phyloP scores from a whole-genome alignment of 1,284 basidiomycete species.

The Termitomyces sp. region DNA sequence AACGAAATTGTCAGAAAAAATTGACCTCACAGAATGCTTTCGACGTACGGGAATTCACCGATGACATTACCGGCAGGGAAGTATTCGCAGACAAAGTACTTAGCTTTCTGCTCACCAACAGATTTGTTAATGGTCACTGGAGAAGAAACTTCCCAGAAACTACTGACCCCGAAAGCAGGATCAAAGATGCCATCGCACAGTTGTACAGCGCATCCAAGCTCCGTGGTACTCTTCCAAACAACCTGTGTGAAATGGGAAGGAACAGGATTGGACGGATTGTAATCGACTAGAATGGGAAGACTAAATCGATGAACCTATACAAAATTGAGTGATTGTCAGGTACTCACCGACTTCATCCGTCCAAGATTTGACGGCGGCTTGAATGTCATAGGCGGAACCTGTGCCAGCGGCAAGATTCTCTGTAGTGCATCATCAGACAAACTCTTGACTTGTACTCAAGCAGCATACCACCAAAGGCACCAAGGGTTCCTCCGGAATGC shows the following conservation, averaged over 20 bases:
- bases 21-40: background rate
- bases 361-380: slow-evolving; percentile 52
- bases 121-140: background rate
- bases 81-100: slow-evolving; percentile 67
- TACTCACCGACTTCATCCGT: slow-evolving; percentile 54
- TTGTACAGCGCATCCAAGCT: slow-evolving; percentile 58
- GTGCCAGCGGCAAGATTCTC: slow-evolving; percentile 70
- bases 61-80: slow-evolving; percentile 57
- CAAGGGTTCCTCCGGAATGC: slow-evolving; percentile 60
- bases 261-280: slow-evolving; percentile 49
- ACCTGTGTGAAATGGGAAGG: slow-evolving; percentile 70
- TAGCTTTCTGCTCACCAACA: slow-evolving; percentile 36
- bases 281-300: slow-evolving; percentile 35
- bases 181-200: slow-evolving; percentile 49
- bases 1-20: background rate
- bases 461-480: slow-evolving; percentile 52
- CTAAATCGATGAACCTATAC: background rate
- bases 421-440: slow-evolving; percentile 19
- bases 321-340: background rate
- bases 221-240: slow-evolving; percentile 62
- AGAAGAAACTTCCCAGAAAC: background rate
- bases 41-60: slow-evolving; percentile 54
- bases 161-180: slow-evolving; percentile 47
- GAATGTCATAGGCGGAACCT: slow-evolving; percentile 43
- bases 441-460: background rate